A percentile compares a stretch with the other conserved stretches of the same genome.
These are phyloP conservation scores for Globisporangium ultimum DNA, from an alignment of 352 stramenopile genomes.

Conservation along the genomic window DNA sequence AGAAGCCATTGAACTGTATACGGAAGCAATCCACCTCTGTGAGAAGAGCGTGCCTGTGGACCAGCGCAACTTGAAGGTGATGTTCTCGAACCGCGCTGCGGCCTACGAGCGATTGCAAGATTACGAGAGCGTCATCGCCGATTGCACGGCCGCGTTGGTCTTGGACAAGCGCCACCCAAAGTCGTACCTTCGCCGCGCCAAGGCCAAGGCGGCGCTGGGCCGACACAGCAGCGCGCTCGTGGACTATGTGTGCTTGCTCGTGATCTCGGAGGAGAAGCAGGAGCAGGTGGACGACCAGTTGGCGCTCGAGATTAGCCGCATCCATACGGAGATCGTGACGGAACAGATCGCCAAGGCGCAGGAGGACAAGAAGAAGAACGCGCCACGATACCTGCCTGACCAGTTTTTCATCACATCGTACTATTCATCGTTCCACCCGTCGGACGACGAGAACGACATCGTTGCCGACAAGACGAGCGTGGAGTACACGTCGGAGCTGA, in stretches of 20 bases:
- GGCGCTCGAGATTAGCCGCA: slow-evolving; percentile 68
- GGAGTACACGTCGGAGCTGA: slow-evolving; percentile 54
- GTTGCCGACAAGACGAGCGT: slow-evolving; percentile 46
- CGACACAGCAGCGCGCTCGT: slow-evolving; percentile 63
- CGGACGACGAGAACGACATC: slow-evolving; percentile 73
- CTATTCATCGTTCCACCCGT: slow-evolving; percentile 82
- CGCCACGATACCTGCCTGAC: slow-evolving; percentile 60
- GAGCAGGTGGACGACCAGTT: slow-evolving; percentile 70
- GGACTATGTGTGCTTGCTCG: slow-evolving; percentile 76
- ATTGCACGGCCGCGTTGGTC: slow-evolving; percentile 54
- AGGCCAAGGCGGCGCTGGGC: slow-evolving; percentile 45
- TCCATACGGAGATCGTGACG: slow-evolving; percentile 68
- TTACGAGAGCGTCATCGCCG: slow-evolving; percentile 51
- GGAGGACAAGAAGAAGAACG: slow-evolving; percentile 51
- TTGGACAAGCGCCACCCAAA: slow-evolving; percentile 75
- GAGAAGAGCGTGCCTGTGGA: slow-evolving; percentile 56
- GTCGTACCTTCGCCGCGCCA: slow-evolving; percentile 74
- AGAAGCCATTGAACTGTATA: slow-evolving; percentile 71
- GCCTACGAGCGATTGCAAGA: slow-evolving; percentile 71
- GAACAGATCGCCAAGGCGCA: slow-evolving; percentile 61
- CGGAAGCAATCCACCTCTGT: slow-evolving; percentile 53
- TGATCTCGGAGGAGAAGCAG: slow-evolving; percentile 77
- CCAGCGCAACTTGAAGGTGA: slow-evolving; percentile 78
- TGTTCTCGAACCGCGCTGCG: slow-evolving; percentile 81
- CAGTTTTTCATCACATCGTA: slow-evolving; percentile 86